Percentiles rank a stretch among this genome's conserved stretches.
phyloP scores from a whole-genome alignment of 176 grass and related monocot species.

The Triticum aestivum region DNA sequence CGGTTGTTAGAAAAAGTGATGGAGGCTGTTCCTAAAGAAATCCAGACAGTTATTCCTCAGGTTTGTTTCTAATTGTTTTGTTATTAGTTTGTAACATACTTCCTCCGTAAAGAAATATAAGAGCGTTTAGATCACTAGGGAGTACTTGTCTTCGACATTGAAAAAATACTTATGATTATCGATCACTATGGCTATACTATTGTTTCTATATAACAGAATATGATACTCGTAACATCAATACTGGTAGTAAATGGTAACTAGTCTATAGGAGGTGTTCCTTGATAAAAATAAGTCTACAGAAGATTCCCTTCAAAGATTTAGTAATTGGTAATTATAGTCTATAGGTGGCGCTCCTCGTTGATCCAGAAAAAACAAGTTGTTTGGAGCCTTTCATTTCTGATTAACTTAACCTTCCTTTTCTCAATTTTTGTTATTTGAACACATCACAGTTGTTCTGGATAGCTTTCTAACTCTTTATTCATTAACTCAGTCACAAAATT shows the following conservation, averaged over 20 bases:
- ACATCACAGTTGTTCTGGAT: not conserved
- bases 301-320: not conserved
- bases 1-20: constrained; percentile 63
- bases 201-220: not conserved
- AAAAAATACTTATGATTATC: constrained; percentile 3
- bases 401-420: not conserved
- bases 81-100: constrained; percentile 10
- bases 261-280: not conserved
- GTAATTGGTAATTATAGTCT: not conserved
- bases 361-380: not conserved
- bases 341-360: not conserved
- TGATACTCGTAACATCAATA: constrained; percentile 9
- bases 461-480: not conserved
- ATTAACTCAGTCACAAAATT: not conserved
- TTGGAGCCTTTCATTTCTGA: not conserved
- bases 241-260: not conserved
- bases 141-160: constrained; percentile 1
- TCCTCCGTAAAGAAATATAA: too few relatives aligned
- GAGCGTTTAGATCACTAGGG: too few relatives aligned
- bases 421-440: not conserved
- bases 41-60: constrained; percentile 91
- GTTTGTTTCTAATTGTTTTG: constrained; percentile 38
- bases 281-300: not conserved
- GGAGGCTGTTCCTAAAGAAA: constrained; percentile 80
- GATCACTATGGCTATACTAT: not conserved